A percentile compares a stretch with the other conserved stretches of the same genome.
phyloP scores from a whole-genome alignment of 805 yeast genomes.

The Suhomyces prunicola region DNA sequence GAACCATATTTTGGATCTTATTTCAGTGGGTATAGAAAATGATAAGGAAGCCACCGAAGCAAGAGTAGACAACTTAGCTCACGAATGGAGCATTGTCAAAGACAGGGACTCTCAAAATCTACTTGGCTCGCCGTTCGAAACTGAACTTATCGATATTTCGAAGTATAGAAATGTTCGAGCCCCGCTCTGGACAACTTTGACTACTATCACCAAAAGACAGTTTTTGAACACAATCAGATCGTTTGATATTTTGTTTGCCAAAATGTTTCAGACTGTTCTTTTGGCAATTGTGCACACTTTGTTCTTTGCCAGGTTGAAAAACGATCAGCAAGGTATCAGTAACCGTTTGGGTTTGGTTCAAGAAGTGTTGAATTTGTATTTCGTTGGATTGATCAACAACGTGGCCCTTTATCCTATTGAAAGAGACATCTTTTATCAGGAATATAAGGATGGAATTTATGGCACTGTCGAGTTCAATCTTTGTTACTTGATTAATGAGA shows the following conservation, averaged over 20 bases:
- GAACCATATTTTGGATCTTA: slow-evolving; percentile 23
- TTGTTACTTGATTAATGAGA: slow-evolving; percentile 22
- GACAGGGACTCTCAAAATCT: neutral
- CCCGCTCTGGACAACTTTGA: slow-evolving; percentile 7
- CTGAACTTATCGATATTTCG: neutral
- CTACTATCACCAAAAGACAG: slow-evolving; percentile 16
- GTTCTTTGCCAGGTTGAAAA: slow-evolving; percentile 22
- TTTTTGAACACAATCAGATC: slow-evolving; percentile 19
- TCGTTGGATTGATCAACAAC: slow-evolving; percentile 25
- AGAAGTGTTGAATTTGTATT: slow-evolving; percentile 20
- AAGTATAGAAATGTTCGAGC: slow-evolving; percentile 1
- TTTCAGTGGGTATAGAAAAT: slow-evolving; percentile 45
- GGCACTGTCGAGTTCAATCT: slow-evolving; percentile 19
- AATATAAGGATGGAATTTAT: slow-evolving; percentile 22
- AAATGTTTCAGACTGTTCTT: slow-evolving; percentile 16
- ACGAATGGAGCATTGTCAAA: slow-evolving; percentile 20
- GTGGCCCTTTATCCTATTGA: slow-evolving; percentile 22
- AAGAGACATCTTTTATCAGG: slow-evolving; percentile 25
- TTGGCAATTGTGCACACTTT: slow-evolving; percentile 20
- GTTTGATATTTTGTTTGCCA: slow-evolving; percentile 18
- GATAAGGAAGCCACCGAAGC: slow-evolving; percentile 16
- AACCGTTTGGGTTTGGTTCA: slow-evolving; percentile 25
- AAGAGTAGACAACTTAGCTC: slow-evolving; percentile 24
- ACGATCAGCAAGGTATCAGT: slow-evolving; percentile 17
- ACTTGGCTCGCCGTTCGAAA: neutral